Evolutionary conservation across 805 yeast genomes (phyloP).

Genomic region (Kodamaea kaohsiungensis): DNA sequence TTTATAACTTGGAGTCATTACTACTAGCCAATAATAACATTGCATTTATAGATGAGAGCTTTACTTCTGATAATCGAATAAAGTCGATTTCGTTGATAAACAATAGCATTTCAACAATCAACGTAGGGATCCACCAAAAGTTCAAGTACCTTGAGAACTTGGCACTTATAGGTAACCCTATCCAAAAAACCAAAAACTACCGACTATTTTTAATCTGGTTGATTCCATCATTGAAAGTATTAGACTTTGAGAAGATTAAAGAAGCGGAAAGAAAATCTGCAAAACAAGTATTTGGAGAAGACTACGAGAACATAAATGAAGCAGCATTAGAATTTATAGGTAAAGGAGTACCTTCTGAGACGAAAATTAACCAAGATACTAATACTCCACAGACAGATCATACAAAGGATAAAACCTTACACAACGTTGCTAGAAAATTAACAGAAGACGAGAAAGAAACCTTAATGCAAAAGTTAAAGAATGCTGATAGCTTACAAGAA

Average conservation of each 20-base stretch:
- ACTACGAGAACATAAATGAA: constrained; percentile 19
- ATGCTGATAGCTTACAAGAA: constrained; percentile 72
- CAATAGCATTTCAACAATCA: constrained; percentile 50
- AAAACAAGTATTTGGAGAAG: constrained; percentile 38
- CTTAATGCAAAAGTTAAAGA: constrained; percentile 54
- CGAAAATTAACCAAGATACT: not conserved
- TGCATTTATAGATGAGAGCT: constrained; percentile 33
- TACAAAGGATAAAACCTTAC: constrained; percentile 34
- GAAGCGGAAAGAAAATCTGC: constrained; percentile 53
- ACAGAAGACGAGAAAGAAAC: constrained; percentile 53
- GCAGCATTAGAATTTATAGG: constrained; percentile 15
- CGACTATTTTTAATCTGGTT: constrained; percentile 60
- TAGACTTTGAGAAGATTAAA: constrained; percentile 70
- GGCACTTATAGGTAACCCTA: constrained; percentile 59
- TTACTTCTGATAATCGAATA: constrained; percentile 41
- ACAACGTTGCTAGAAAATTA: constrained; percentile 44
- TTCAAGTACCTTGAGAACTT: constrained; percentile 49
- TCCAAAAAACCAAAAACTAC: constrained; percentile 52
- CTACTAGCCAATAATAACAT: constrained; percentile 67
- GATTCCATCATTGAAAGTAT: constrained; percentile 59
- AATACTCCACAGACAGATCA: not conserved
- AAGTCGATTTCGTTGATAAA: constrained; percentile 51
- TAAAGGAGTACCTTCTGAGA: constrained; percentile 14
- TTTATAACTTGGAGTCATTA: constrained; percentile 49
- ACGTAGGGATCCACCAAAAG: constrained; percentile 29